Conservation (phyloP, 2,329 filamentous ascomycete species). For the Raffaelea arxii region DNA sequence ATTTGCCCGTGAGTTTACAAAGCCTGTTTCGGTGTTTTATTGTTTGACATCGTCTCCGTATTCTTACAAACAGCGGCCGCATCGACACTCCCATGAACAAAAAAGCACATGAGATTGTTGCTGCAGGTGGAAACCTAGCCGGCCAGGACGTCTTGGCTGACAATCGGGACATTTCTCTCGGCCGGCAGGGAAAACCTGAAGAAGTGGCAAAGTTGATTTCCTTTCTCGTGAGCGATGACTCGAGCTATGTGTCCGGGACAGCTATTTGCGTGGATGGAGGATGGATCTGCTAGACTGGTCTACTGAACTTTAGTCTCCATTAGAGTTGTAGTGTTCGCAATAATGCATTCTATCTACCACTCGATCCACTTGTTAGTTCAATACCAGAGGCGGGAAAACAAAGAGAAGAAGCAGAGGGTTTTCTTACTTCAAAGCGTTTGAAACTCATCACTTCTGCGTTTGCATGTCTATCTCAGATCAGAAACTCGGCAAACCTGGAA, state of each 20-base stretch:
- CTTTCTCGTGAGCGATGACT: conserved; percentile 12
- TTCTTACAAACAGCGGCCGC: background rate
- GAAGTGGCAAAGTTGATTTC: conserved; percentile 10
- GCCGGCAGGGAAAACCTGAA: conserved; percentile 8
- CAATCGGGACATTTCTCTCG: conserved; percentile 7
- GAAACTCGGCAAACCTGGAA: no score
- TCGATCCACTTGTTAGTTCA: no score
- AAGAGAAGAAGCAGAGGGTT: no score
- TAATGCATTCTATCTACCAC: no score
- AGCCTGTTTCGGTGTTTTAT: background rate
- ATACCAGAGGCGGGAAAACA: no score
- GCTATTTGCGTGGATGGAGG: conserved; percentile 10
- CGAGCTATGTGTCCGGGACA: conserved; percentile 12
- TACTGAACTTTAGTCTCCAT: no score
- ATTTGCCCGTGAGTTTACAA: background rate
- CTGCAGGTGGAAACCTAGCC: background rate
- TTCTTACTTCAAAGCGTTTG: no score
- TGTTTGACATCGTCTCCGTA: background rate
- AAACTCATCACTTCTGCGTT: no score
- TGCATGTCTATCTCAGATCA: no score
- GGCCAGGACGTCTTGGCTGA: conserved; percentile 4
- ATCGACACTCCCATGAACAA: conserved; percentile 1
- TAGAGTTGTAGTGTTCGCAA: no score
- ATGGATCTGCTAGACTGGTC: conserved; percentile 8
- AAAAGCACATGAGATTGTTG: conserved; percentile 6